phyloP scores from a whole-genome alignment of 805 yeast species.

The Saccharomycopsis sp. region DNA sequence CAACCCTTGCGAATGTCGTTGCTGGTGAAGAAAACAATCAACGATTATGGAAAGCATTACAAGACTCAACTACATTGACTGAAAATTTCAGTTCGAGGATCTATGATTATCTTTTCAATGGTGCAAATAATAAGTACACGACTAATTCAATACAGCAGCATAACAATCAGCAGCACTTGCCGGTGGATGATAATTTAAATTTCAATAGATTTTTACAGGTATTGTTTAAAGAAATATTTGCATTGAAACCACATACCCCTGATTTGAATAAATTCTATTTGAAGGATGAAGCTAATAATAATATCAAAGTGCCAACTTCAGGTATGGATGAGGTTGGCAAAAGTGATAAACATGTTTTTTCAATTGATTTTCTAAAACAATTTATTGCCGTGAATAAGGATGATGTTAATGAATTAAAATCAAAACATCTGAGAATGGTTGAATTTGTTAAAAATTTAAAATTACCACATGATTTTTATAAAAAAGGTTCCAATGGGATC shows the following conservation, averaged over 20 bases:
- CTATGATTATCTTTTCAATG: slow-evolving; percentile 17
- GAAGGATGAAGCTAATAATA: slow-evolving; percentile 1
- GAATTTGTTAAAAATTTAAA: slow-evolving; percentile 6
- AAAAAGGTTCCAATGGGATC: slow-evolving; percentile 42
- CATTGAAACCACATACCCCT: slow-evolving; percentile 10
- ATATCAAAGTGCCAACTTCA: slow-evolving; percentile 6
- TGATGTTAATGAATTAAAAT: slow-evolving; percentile 8
- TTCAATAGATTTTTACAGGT: slow-evolving; percentile 5
- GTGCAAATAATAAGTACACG: slow-evolving; percentile 1
- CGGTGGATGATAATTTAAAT: slow-evolving; percentile 3
- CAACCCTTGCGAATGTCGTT: too few relatives aligned
- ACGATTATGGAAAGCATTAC: slow-evolving; percentile 14
- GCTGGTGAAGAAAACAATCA: slow-evolving; percentile 17
- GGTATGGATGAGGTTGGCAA: slow-evolving; percentile 14
- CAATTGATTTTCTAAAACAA: slow-evolving; percentile 9
- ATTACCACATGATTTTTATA: slow-evolving; percentile 26
- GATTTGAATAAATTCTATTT: slow-evolving; percentile 10
- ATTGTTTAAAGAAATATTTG: slow-evolving; percentile 13
- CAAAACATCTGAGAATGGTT: slow-evolving; percentile 7
- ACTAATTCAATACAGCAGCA: background rate
- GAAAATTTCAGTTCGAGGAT: slow-evolving; percentile 4
- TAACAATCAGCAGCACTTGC: background rate
- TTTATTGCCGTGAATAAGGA: slow-evolving; percentile 4
- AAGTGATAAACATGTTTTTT: slow-evolving; percentile 1
- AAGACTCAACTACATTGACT: background rate